phyloP scores from a whole-genome alignment of 345 rosid genomes.

The Odontarrhena argentea region DNA sequence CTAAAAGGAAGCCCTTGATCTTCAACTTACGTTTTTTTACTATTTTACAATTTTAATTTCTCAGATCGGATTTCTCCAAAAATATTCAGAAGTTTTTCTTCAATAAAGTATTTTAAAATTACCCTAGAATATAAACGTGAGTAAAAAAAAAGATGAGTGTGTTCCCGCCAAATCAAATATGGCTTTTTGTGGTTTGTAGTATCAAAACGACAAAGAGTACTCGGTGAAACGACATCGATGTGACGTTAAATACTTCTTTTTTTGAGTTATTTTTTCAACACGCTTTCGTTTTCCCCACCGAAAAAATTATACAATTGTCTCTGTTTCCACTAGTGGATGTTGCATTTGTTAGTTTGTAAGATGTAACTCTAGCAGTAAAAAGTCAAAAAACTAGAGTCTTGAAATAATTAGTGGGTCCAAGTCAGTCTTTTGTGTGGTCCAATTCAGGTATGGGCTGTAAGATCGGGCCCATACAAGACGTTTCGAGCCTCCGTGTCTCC shows the following conservation, averaged over 20 bases:
- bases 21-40: too few species aligned
- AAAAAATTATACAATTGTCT: constrained; percentile 13
- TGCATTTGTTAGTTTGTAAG: constrained; percentile 6
- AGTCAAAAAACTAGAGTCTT: constrained; percentile 28
- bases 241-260: constrained; percentile 4
- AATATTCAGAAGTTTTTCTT: too few species aligned
- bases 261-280: constrained; percentile 29
- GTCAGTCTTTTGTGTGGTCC: constrained; percentile 20
- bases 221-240: constrained; percentile 16
- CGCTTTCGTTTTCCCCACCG: constrained; percentile 33
- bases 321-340: background rate
- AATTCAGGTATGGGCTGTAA: constrained; percentile 30
- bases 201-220: constrained; percentile 29
- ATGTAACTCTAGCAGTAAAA: constrained; percentile 7
- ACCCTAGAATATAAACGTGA: background rate
- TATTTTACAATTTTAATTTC: too few species aligned
- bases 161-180: constrained; percentile 34
- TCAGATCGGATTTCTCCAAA: too few species aligned
- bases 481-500: constrained; percentile 14
- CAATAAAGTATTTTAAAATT: too few species aligned
- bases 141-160: background rate
- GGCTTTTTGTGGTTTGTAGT: constrained; percentile 7
- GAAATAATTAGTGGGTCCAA: constrained; percentile 15
- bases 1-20: constrained; percentile 18
- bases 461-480: constrained; percentile 21